Evolutionary conservation across 176 grass and related monocot species (phyloP), one percentile per base, ranked within the genome.

Genomic region (Aegilops tauschii): DNA sequence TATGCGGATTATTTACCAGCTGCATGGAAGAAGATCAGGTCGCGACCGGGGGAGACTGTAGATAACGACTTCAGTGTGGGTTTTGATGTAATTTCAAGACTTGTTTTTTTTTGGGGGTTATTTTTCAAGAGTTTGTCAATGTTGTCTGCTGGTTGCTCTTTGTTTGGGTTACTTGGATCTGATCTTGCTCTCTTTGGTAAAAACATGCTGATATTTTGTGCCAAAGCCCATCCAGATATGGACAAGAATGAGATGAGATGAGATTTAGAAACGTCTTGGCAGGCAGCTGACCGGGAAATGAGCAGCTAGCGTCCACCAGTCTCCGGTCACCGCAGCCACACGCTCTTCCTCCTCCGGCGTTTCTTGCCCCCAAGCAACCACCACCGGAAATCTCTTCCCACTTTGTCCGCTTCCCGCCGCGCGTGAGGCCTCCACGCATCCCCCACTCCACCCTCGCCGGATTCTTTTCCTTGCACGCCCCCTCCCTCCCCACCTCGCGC

Each of bases 311-410:
- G 21, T 59, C 56, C 56, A 47, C 18, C 17, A 8, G 56, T 16
- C 18, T 20, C 56, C 13, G 0, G 28, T 18, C 7, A 75, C 32
- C 39, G 11, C 58, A 65, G 72, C 83, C 72, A 85, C 83, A 0
- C 8, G 0, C 12, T 13, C 35, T 52, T 31, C 1, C 9, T 37
- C 6, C 2, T 27, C 78, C 54, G 74, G 47, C 74, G 39, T 28
- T 12, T 65, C 74, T 79, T 86, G 39, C 80, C 74, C 4, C 18
- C 56, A 90, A 86, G 89, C 84, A 87, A 90, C 84, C 47, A 70
- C 89, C 84, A n/a, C 89, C 12, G 32, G 8, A 12, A 0, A 49
- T 49, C 0, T 0, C 14, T 0, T 30, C 8, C 73, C 8, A 9
- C 73, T 10, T 21, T 37, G 23, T 63, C 32, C 3, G 9, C 56